Evolutionary conservation across 2,329 filamentous ascomycete genomes (phyloP).

Genomic region (Colletotrichum endophyticum): DNA sequence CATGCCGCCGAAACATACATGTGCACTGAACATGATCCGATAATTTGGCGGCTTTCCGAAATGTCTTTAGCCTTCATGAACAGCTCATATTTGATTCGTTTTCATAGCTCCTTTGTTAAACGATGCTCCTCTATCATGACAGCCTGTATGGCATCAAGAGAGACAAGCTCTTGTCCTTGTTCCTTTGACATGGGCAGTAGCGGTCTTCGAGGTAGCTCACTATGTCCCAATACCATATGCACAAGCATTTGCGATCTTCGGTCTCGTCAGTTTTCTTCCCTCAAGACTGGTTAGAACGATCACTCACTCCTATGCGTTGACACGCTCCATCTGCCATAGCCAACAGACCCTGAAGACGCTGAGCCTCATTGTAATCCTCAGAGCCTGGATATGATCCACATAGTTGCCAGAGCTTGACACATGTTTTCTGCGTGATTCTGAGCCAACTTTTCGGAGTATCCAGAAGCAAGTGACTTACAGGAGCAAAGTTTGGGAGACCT

Average conservation of each 20-base stretch:
- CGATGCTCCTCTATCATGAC: neutral
- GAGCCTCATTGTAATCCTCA: neutral
- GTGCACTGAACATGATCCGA: neutral
- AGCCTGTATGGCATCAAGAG: neutral
- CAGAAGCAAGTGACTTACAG: neutral
- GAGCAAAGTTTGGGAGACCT: neutral
- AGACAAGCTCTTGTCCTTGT: neutral
- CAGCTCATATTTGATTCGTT: fast-evolving
- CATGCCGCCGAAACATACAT: neutral
- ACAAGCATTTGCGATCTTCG: neutral
- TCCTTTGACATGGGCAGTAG: neutral
- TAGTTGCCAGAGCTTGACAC: neutral
- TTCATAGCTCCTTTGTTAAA: neutral
- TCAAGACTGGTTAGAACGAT: fast-evolving
- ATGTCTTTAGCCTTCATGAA: neutral
- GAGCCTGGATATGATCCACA: neutral
- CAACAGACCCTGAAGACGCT: neutral
- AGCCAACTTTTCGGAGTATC: neutral
- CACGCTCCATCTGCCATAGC: neutral
- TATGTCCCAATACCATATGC: neutral
- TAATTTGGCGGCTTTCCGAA: neutral
- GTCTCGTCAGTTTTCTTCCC: neutral
- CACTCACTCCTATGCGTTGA: neutral
- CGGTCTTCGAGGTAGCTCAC: neutral
- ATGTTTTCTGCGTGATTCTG: neutral